Percentiles rank a stretch among this genome's conserved stretches.
These are phyloP conservation scores for Citrus sinensis DNA, from an alignment of 345 rosid genomes.

Conservation along the genomic window DVS_A1.0 CM039163.1:3486501-3487000, in stretches of 20 bases:
- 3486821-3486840: not conserved
- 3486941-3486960: not conserved
- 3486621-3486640: not conserved
- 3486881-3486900: not conserved
- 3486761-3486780: too few relatives aligned
- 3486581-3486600: not conserved
- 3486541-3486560: not conserved
- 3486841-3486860: not conserved
- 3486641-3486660: not conserved
- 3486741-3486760: not conserved
- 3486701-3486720: not conserved
- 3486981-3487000: too few relatives aligned
- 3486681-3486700: not conserved
- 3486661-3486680: not conserved
- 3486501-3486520: not conserved
- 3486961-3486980: too few relatives aligned
- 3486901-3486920: not conserved
- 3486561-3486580: not conserved
- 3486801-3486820: not conserved
- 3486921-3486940: not conserved
- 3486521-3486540: not conserved
- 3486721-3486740: not conserved
- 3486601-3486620: not conserved
- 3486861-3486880: slow-evolving; percentile 14
- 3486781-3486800: not conserved